Evolutionary conservation across 768 basidiomycete genomes (phyloP).

Genomic region (Rickenella mellea): DNA sequence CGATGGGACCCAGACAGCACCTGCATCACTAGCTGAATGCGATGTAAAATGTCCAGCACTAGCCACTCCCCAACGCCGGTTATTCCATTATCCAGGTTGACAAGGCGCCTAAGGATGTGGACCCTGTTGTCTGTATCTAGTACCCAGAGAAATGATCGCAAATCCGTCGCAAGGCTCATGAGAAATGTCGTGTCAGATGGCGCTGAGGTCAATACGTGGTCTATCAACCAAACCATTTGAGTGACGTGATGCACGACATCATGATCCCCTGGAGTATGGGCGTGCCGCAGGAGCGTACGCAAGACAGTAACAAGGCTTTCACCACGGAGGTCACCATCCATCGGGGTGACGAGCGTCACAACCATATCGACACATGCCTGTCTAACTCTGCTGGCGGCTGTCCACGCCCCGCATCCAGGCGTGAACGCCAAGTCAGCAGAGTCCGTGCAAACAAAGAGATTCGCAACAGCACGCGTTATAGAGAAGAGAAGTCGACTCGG

Average conservation of each 20-base stretch:
- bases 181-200: slow-evolving; percentile 29
- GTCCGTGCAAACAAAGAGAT: slow-evolving; percentile 49
- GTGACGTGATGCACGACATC: slow-evolving; percentile 52
- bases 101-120: slow-evolving; percentile 43
- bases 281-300: slow-evolving; percentile 45
- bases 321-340: slow-evolving; percentile 25
- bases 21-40: slow-evolving; percentile 31
- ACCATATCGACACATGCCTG: slow-evolving; percentile 45
- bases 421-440: slow-evolving; percentile 32
- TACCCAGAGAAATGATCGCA: slow-evolving; percentile 44
- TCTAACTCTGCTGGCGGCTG: slow-evolving; percentile 34
- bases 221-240: slow-evolving; percentile 48
- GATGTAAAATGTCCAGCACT: slow-evolving; percentile 50
- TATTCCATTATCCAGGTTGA: slow-evolving; percentile 44
- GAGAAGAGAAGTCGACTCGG: slow-evolving; percentile 39
- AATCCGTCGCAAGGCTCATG: slow-evolving; percentile 45
- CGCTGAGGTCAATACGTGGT: slow-evolving; percentile 40
- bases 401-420: slow-evolving; percentile 25
- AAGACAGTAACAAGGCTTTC: slow-evolving; percentile 43
- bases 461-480: slow-evolving; percentile 34
- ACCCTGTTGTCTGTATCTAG: slow-evolving; percentile 48
- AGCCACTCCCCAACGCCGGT: slow-evolving; percentile 64
- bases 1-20: slow-evolving; percentile 19
- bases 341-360: slow-evolving; percentile 27
- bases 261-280: slow-evolving; percentile 23